These are phyloP conservation scores for Nicotiana paniculata DNA, from an alignment of 257 asterid genomes.

Conservation along the genomic window DNA sequence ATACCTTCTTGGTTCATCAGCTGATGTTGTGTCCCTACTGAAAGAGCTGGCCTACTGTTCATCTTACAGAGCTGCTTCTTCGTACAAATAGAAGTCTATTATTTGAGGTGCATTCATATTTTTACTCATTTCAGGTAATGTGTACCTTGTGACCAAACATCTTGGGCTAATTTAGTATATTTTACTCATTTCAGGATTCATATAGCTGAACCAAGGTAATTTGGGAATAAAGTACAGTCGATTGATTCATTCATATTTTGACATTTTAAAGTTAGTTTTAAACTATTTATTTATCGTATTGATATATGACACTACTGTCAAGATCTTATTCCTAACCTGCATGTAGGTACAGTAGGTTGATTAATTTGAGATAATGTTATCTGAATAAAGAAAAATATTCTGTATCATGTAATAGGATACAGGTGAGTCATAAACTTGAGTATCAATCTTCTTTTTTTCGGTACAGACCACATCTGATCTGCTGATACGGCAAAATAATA, in stretches of 20 bases:
- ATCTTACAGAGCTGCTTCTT: neutral
- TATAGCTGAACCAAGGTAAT: neutral
- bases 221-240: neutral
- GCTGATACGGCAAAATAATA: neutral
- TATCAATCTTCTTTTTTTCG: neutral
- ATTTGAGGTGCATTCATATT: neutral
- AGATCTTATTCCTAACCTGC: neutral
- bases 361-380: neutral
- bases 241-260: neutral
- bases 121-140: neutral
- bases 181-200: neutral
- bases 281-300: neutral
- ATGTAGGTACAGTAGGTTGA: neutral
- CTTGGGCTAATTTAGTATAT: neutral
- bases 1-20: conserved; percentile 67
- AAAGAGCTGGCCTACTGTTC: conserved; percentile 33
- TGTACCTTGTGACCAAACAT: neutral
- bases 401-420: neutral
- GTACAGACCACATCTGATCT: neutral
- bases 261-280: neutral
- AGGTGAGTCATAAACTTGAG: neutral
- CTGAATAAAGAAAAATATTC: neutral
- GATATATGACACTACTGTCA: neutral
- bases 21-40: conserved; percentile 65
- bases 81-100: neutral